phyloP scores from a whole-genome alignment of 768 basidiomycete species.

The Leccinum pellstonianum region DNA sequence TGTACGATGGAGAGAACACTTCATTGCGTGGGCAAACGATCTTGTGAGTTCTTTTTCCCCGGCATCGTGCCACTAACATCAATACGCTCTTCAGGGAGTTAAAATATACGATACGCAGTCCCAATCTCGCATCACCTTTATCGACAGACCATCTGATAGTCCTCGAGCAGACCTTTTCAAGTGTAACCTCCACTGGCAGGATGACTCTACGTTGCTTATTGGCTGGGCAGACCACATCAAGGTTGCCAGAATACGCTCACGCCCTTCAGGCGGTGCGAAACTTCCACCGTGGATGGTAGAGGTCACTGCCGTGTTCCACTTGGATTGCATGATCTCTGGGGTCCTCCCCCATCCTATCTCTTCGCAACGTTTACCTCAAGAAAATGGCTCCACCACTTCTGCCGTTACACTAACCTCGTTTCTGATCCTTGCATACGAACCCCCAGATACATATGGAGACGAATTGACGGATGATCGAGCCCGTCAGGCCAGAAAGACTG shows the following conservation, averaged over 20 bases:
- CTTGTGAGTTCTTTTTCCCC: constrained; percentile 45
- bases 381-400: constrained; percentile 20
- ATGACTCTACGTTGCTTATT: constrained; percentile 85
- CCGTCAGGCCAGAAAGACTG: constrained; percentile 76
- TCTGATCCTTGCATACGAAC: constrained; percentile 83
- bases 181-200: constrained; percentile 89
- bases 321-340: constrained; percentile 95
- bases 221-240: constrained; percentile 95
- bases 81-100: constrained; percentile 62
- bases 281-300: constrained; percentile 72
- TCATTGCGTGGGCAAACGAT: constrained; percentile 98
- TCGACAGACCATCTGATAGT: constrained; percentile 77
- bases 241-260: constrained; percentile 74
- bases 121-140: constrained; percentile 76
- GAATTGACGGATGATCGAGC: constrained; percentile 71
- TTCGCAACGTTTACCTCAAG: constrained; percentile 14
- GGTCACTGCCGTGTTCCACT: constrained; percentile 86
- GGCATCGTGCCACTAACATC: not conserved
- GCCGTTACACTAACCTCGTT: constrained; percentile 59
- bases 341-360: constrained; percentile 73
- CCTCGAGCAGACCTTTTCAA: constrained; percentile 96
- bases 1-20: constrained; percentile 76
- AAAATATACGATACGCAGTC: constrained; percentile 88
- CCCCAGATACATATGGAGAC: constrained; percentile 66
- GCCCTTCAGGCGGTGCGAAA: constrained; percentile 48